Evolutionary conservation across 139 green algal species (phyloP).

Genomic region (Eudorina sp.): DNA sequence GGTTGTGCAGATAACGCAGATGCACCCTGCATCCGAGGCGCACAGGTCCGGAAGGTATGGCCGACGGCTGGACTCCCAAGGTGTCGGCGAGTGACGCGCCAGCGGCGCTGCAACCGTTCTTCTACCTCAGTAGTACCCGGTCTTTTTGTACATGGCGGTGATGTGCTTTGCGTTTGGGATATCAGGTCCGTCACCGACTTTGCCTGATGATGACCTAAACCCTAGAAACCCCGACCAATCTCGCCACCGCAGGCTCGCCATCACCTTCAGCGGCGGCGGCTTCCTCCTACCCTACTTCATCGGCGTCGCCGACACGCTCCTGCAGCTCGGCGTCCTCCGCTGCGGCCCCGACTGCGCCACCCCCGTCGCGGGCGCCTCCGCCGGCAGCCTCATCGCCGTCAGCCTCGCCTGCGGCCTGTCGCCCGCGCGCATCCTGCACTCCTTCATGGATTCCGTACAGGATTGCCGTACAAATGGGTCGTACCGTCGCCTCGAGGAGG

Average conservation of each 20-base stretch:
- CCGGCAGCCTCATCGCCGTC: constrained; percentile 83
- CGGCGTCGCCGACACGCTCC: constrained; percentile 17
- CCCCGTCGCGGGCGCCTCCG: constrained; percentile 77
- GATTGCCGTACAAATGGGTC: constrained; percentile 61
- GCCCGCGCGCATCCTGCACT: constrained; percentile 8
- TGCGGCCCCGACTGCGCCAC: constrained; percentile 20
- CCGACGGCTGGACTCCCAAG: no score
- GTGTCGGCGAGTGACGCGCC: no score
- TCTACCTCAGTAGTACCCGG: no score
- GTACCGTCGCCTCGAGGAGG: constrained; percentile 37
- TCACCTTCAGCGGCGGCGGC: constrained; percentile 36
- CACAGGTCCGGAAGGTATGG: no score
- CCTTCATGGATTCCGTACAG: constrained; percentile 45
- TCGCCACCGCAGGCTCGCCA: constrained; percentile 7
- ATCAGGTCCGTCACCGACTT: no score
- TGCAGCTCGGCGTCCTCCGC: neutral
- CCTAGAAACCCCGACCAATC: no score
- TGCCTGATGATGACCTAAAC: no score
- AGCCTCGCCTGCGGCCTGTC: constrained; percentile 72
- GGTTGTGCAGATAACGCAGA: no score
- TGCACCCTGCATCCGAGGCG: no score
- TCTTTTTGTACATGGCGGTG: no score
- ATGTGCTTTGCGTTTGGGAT: no score
- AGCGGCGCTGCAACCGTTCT: no score
- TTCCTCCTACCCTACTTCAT: constrained; percentile 44